These are phyloP conservation scores for Stephanodiscus triporus DNA, from an alignment of 108 stramenopile species.

Conservation along the genomic window DNA sequence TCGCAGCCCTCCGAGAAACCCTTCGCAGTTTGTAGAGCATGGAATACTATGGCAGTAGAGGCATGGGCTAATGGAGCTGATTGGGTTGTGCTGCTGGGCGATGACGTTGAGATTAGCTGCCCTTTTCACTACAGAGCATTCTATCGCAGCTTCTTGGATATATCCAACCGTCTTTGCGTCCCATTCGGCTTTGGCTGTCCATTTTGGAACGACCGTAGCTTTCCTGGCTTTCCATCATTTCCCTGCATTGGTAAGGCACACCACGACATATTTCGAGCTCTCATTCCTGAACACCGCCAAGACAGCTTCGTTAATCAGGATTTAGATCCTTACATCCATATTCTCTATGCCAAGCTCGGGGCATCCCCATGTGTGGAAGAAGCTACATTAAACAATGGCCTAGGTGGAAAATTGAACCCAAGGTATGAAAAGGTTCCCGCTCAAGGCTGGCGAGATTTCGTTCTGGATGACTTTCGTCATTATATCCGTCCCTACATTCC, in stretches of 20 bases:
- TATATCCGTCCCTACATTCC: background rate
- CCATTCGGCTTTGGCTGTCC: constrained; percentile 57
- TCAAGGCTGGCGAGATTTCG: constrained; percentile 45
- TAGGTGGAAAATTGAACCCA: constrained; percentile 43
- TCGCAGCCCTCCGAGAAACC: background rate
- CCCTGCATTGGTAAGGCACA: constrained; percentile 54
- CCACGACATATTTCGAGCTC: constrained; percentile 40
- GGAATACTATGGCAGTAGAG: constrained; percentile 50
- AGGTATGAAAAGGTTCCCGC: constrained; percentile 49
- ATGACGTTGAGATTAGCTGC: constrained; percentile 49
- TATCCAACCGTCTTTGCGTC: constrained; percentile 14
- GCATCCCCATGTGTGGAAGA: constrained; percentile 41
- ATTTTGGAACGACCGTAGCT: constrained; percentile 51
- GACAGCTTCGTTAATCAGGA: constrained; percentile 57
- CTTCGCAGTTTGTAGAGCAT: constrained; percentile 49
- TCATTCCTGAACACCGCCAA: constrained; percentile 51
- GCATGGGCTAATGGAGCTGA: constrained; percentile 52
- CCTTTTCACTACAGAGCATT: constrained; percentile 40
- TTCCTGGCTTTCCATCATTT: constrained; percentile 68
- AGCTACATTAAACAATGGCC: constrained; percentile 29
- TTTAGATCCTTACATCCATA: constrained; percentile 56
- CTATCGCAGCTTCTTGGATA: constrained; percentile 52
- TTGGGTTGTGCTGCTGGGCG: constrained; percentile 61
- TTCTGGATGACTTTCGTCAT: constrained; percentile 31
- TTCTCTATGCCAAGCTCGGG: constrained; percentile 45